A percentile compares a stretch with the other conserved stretches of the same genome.
Evolutionary conservation across 805 yeast species (phyloP).

Genomic region (Candida ortonii): DNA sequence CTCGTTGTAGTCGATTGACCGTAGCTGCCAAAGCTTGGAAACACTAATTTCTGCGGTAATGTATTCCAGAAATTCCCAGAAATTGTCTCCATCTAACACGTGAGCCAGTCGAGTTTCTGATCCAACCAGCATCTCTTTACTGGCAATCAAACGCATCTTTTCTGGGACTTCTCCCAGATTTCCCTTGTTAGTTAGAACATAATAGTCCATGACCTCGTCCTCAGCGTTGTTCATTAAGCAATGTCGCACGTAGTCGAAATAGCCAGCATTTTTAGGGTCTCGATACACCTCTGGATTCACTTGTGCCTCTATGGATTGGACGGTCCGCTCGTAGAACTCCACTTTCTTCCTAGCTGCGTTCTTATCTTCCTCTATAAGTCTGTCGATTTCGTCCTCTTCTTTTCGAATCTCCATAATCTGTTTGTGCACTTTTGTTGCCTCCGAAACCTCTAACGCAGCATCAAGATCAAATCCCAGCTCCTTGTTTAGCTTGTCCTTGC

Average conservation of each 20-base stretch:
- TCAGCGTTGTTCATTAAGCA: conserved; percentile 9
- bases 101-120: conserved; percentile 1
- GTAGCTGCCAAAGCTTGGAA: not conserved
- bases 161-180: conserved; percentile 2
- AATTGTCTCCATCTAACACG: conserved; percentile 2
- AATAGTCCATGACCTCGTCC: conserved; percentile 15
- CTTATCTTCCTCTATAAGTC: conserved; percentile 13
- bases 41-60: conserved; percentile 3
- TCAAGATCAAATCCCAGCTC: conserved; percentile 22
- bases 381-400: conserved; percentile 21
- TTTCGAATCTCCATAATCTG: conserved; percentile 10
- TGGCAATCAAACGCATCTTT: conserved; percentile 1
- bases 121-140: conserved; percentile 5
- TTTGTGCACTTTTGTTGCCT: conserved; percentile 11
- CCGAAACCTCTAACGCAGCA: conserved; percentile 12
- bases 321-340: conserved; percentile 8
- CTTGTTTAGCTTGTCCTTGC: conserved; percentile 12
- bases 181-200: conserved; percentile 12
- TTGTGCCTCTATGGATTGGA: conserved; percentile 5
- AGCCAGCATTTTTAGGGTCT: conserved; percentile 9
- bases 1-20: conserved; percentile 1
- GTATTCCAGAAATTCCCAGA: conserved; percentile 5
- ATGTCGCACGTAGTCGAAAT: conserved; percentile 13
- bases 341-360: conserved; percentile 4
- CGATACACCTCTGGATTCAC: conserved; percentile 6